Conservation (phyloP, 495 filamentous ascomycete genomes). For the Trichoderma virens region DNA sequence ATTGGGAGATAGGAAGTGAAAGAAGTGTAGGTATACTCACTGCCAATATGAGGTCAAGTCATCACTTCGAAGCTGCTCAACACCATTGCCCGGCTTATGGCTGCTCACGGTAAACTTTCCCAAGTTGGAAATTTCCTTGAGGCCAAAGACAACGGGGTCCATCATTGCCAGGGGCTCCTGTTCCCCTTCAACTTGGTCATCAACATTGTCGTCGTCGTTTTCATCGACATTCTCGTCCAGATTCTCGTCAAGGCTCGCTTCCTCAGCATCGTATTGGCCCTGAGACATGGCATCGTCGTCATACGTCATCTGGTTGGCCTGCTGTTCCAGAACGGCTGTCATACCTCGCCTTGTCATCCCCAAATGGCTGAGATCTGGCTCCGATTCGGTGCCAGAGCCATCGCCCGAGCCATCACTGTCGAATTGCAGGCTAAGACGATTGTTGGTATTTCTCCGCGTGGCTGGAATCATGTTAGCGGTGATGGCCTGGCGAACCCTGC, state of each 20-base stretch:
- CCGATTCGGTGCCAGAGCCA: neutral
- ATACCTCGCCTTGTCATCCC: slow-evolving; percentile 5
- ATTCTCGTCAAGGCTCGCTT: slow-evolving; percentile 5
- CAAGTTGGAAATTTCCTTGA: slow-evolving; percentile 90
- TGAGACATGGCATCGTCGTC: slow-evolving; percentile 8
- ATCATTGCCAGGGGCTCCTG: slow-evolving; percentile 2
- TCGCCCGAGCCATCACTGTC: neutral
- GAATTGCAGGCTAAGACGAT: neutral
- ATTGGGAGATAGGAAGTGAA: neutral
- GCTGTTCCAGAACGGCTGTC: neutral
- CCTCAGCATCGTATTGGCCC: slow-evolving; percentile 3
- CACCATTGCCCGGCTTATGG: slow-evolving; percentile 84
- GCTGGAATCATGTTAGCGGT: neutral
- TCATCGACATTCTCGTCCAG: slow-evolving; percentile 11
- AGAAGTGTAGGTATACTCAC: slow-evolving; percentile 29
- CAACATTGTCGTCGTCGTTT: slow-evolving; percentile 16
- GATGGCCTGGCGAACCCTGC: neutral
- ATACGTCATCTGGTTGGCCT: slow-evolving; percentile 2
- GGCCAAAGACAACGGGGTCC: slow-evolving; percentile 39
- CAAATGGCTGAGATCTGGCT: slow-evolving; percentile 7
- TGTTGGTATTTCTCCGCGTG: neutral
- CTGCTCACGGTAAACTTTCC: slow-evolving; percentile 89
- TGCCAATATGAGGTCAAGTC: slow-evolving; percentile 86
- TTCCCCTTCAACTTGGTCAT: slow-evolving; percentile 14
- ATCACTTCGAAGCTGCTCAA: slow-evolving; percentile 74